Base-by-base conservation (phyloP, 306 rosid genomes). In the Quercus berberidifolia region DNA sequence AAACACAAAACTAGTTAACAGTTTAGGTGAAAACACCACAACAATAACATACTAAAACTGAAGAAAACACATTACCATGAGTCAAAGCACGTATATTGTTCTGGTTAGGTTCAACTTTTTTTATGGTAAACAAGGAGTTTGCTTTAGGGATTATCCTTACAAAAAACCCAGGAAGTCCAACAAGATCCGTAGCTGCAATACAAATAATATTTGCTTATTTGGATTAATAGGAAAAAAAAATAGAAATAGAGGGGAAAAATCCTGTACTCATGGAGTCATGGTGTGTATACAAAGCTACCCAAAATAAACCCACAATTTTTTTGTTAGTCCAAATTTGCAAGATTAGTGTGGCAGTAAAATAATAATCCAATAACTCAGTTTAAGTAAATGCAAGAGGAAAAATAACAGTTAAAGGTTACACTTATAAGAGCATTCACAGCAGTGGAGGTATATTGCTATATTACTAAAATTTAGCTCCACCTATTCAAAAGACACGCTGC, bases 71-170 rank as follows among this genome's bases (percentile, higher is more conserved):
- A 33, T n/a, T 67, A 95, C 99, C 97, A 84, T 88, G 84, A 81
- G 80, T 80, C 56, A 73, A 41, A 78, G 80, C 87, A 78, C 86
- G 95, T 69, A 93, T 87, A 84, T 93, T 93, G 71, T 87, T 90
- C 43, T 93, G 88, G 78, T 83, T 87, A 84, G 60, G 87, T 88
- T 90, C 80, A 94, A 80, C 81, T 88, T 94, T 0, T 30, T 85
- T 56, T 73, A 84, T 60, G 85, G 38, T 88, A 78, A 92, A 94
- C 51, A 94, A 56, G 70, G 88, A 88, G 69, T 63, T 75, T 2
- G 94, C 89, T 1, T 89, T 86, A 13, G 98, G 97, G 79, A 92
- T 86, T 77, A 94, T 81, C 81, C 92, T 92, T 11, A 94, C 75
- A 69, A 17, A 78, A 76, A 90, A 77, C 20, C 84, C 91, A 81